A percentile compares a stretch with the other conserved stretches of the same genome.
Conservation (phyloP, 371 early-diverging fungal genomes). For the Mortierella sp. region DNA sequence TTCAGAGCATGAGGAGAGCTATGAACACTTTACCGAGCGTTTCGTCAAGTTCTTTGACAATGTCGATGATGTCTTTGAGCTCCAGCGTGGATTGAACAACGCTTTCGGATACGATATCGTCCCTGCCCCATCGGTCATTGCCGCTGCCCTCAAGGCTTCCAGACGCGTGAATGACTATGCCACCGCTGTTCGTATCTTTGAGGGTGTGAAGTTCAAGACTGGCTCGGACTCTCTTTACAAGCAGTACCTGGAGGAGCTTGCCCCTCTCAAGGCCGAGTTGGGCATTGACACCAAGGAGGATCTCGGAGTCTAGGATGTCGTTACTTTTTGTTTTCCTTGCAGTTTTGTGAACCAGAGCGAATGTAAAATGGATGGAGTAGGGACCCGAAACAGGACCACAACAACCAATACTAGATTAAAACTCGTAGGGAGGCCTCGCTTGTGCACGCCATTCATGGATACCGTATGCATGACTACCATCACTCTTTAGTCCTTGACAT, state of each 20-base stretch:
- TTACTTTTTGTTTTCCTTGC: neutral
- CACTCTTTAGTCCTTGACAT: no score
- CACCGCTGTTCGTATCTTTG: constrained; percentile 94
- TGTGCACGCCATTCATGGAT: no score
- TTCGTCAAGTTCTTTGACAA: constrained; percentile 91
- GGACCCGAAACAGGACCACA: no score
- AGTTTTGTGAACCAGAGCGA: neutral
- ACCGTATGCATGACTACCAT: no score
- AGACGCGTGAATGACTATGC: constrained; percentile 94
- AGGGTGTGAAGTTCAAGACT: constrained; percentile 93
- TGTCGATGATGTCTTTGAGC: constrained; percentile 95
- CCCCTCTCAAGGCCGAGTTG: constrained; percentile 88
- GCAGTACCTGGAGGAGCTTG: constrained; percentile 88
- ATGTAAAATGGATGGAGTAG: neutral
- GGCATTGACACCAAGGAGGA: constrained; percentile 91
- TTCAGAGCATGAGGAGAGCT: constrained; percentile 80
- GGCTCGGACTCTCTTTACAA: constrained; percentile 88
- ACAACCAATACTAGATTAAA: neutral
- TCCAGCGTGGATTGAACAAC: constrained; percentile 97
- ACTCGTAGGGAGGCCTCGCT: no score
- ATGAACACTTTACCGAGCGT: constrained; percentile 84
- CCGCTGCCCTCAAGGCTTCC: constrained; percentile 78
- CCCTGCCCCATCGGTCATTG: constrained; percentile 90
- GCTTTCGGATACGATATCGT: constrained; percentile 96
- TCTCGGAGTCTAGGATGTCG: constrained; percentile 68